phyloP scores from a whole-genome alignment of 1,284 basidiomycete species.

The Ceratobasidium sp. region DNA sequence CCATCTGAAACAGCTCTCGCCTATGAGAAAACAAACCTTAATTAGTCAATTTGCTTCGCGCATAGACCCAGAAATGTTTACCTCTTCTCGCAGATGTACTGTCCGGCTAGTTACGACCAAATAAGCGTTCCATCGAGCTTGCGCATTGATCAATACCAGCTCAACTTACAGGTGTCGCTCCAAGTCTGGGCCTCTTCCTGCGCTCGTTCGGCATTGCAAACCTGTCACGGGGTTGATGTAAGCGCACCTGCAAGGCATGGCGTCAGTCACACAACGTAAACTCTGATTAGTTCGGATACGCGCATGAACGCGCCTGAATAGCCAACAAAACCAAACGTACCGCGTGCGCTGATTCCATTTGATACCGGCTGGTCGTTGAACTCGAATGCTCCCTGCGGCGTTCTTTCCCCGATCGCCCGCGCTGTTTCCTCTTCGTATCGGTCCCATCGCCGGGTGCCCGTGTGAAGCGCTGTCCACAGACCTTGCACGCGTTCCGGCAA shows the following conservation, averaged over 20 bases:
- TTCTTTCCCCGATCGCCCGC: conserved; percentile 44
- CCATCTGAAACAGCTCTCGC: conserved; percentile 44
- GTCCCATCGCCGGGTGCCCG: conserved; percentile 42
- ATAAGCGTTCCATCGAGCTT: neutral
- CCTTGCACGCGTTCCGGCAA: conserved; percentile 9
- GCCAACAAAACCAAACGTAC: conserved; percentile 9
- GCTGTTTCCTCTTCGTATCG: conserved; percentile 40
- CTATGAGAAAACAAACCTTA: conserved; percentile 4
- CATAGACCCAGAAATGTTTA: neutral
- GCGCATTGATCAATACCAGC: neutral
- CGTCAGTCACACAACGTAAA: conserved; percentile 24
- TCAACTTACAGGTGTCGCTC: conserved; percentile 41
- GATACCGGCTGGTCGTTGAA: conserved; percentile 42
- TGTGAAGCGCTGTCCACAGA: conserved; percentile 18
- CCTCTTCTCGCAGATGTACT: conserved; percentile 43
- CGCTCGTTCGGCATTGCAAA: conserved; percentile 41
- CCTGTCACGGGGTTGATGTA: conserved; percentile 46
- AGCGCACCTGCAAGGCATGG: conserved; percentile 34
- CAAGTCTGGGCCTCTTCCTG: conserved; percentile 40
- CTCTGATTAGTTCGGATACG: neutral
- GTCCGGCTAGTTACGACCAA: conserved; percentile 23
- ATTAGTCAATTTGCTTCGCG: neutral
- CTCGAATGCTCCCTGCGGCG: conserved; percentile 35
- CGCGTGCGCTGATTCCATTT: conserved; percentile 44
- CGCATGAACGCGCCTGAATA: neutral